Evolutionary conservation across 2,329 filamentous ascomycete species (phyloP).

Genomic region (Parafenestella ontariensis): DNA sequence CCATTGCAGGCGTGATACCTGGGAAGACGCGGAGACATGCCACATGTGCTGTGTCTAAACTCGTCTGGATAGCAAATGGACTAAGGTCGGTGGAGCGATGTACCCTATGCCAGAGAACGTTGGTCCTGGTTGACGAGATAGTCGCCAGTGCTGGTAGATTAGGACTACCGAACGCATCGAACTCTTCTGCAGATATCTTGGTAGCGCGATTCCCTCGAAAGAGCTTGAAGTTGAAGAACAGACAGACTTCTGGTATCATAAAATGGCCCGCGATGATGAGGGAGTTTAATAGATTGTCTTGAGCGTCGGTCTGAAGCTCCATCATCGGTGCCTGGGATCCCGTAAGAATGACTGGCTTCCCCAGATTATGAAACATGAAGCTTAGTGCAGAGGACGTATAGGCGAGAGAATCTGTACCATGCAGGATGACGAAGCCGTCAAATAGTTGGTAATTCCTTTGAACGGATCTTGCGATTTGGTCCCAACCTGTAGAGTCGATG

Average conservation of each 20-base stretch:
- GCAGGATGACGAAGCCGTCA: conserved; percentile 89
- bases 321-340: conserved; percentile 78
- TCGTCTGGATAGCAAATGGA: conserved; percentile 75
- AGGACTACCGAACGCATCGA: conserved; percentile 87
- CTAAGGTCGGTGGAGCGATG: conserved; percentile 76
- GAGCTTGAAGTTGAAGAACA: conserved; percentile 92
- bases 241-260: conserved; percentile 88
- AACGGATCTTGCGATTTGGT: conserved; percentile 80
- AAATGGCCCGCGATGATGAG: conserved; percentile 92
- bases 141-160: conserved; percentile 82
- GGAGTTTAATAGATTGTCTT: conserved; percentile 87
- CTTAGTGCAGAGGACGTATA: conserved; percentile 90
- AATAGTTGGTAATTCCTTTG: conserved; percentile 86
- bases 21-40: conserved; percentile 90
- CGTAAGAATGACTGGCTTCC: conserved; percentile 89
- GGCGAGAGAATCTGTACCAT: conserved; percentile 86
- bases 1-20: conserved; percentile 91
- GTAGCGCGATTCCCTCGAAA: conserved; percentile 88
- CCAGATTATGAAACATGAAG: conserved; percentile 91
- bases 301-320: conserved; percentile 87
- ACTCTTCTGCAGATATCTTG: conserved; percentile 85
- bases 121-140: conserved; percentile 80
- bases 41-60: conserved; percentile 85
- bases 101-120: conserved; percentile 81
- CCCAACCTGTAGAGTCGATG: conserved; percentile 86